Base-by-base conservation (phyloP, 2,329 filamentous ascomycete genomes). In the Coniochaeta hoffmannii region DNA sequence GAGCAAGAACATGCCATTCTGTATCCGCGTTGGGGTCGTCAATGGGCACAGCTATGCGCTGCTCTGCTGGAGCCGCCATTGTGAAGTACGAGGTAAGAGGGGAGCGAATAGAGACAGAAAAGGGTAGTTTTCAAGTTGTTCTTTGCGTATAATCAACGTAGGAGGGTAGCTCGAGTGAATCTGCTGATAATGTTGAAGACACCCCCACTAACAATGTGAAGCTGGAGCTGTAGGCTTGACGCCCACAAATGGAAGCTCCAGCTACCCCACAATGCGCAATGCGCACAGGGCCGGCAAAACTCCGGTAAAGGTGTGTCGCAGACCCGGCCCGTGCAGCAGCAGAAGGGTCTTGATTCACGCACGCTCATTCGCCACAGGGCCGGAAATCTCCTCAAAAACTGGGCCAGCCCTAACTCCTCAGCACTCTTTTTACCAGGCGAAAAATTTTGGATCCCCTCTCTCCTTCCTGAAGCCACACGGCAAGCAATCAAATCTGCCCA, bases 11-110 rank as follows among this genome's bases (percentile, higher is more conserved):
- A 59, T 76, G 92, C 94, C 94, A 99, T 86, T 99, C 94, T 60
- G 94, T 99, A 69, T 99, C 94, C 60, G 91, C 94, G 68, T 97
- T 96, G 31, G 93, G 93, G 68, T 97, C 87, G 68, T 96, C 90
- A 62, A 99, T 88, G 46, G 92, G 91, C 58, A 99, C 94, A 65
- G 79, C 79, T 62, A 87, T 85, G 50, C 84, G 76, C 65, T 87
- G 81, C 54, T 87, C 84, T 62, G 72, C 65, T 34, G 83, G 83
- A 31, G 82, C 81, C 17, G 82, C 81, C 83, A 87, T 87, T 12
- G 59, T 60, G 41, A 38, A 10, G 19, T n/a, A 6, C n/a, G 8
- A 24, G n/a, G 44, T 50, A 50, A 41, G 7, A 7, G 30, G 30
- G 30, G 30, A 32, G 12, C 7, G 30, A 12, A 7, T 32, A 8